Percentiles rank a stretch among this genome's conserved stretches.
Evolutionary conservation across 371 early-diverging fungal species (phyloP).

Genomic region (Phascolomyces articulosus): DNA sequence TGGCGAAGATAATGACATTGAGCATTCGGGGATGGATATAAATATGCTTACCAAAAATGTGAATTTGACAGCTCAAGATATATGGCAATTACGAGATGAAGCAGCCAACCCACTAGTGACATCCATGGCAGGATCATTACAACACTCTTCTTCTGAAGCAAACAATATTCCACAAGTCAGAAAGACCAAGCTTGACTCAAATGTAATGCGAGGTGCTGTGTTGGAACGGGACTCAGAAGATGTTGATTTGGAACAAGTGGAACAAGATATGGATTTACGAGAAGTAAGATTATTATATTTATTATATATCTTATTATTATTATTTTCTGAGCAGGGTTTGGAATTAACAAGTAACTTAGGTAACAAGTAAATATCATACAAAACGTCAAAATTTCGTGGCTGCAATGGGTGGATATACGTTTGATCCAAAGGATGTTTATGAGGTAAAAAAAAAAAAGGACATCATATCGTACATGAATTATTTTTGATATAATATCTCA

Average conservation of each 20-base stretch:
- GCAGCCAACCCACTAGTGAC: constrained; percentile 9
- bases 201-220: constrained; percentile 56
- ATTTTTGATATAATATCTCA: not conserved
- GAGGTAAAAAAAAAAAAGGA: constrained; percentile 25
- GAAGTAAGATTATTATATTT: constrained; percentile 32
- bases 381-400: constrained; percentile 40
- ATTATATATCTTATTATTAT: too few species aligned
- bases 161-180: not conserved
- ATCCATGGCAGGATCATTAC: too few species aligned
- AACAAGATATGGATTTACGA: constrained; percentile 61
- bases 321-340: too few species aligned
- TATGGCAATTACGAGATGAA: constrained; percentile 27
- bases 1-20: not conserved
- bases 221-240: constrained; percentile 56
- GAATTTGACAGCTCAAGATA: constrained; percentile 16
- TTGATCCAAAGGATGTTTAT: constrained; percentile 44
- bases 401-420: constrained; percentile 39
- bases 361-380: constrained; percentile 33
- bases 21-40: not conserved
- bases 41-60: constrained; percentile 28
- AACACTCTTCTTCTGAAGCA: not conserved
- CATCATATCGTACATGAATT: too few species aligned
- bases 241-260: constrained; percentile 55
- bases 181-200: constrained; percentile 43
- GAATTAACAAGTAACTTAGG: not conserved